These are phyloP conservation scores for Metschnikowia kofuensis DNA, from an alignment of 805 yeast genomes.

Conservation along the genomic window DNA sequence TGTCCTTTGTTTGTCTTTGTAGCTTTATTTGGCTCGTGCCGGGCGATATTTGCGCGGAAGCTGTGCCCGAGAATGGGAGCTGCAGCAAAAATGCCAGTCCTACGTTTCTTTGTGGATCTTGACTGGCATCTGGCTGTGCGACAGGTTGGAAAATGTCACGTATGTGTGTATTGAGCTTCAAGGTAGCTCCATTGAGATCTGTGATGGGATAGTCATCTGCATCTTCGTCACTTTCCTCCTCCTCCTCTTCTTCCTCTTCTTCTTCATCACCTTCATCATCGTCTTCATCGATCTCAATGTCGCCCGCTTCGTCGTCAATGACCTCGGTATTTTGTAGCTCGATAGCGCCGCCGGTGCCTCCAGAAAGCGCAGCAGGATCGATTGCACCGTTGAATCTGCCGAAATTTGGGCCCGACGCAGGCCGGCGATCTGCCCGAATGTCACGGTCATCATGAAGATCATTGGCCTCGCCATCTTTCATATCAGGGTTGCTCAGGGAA, in stretches of 20 bases:
- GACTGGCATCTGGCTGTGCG: background rate
- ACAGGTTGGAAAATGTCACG: conserved; percentile 4
- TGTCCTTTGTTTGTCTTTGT: background rate
- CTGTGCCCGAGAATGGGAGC: background rate
- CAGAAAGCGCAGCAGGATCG: background rate
- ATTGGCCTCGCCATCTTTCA: no score
- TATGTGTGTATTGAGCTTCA: conserved; percentile 12
- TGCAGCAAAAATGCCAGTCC: background rate
- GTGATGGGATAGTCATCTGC: conserved; percentile 11
- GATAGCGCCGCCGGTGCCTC: background rate
- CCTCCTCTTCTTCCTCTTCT: conserved; percentile 11
- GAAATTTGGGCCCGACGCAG: background rate
- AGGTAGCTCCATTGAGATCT: conserved; percentile 9
- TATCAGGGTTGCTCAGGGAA: no score
- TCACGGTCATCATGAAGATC: background rate
- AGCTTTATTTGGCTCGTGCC: background rate
- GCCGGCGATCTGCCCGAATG: background rate
- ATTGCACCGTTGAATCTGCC: background rate
- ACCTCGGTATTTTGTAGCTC: background rate
- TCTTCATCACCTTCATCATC: conserved; percentile 5
- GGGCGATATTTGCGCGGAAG: conserved; percentile 4
- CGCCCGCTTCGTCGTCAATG: conserved; percentile 7
- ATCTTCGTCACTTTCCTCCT: conserved; percentile 18
- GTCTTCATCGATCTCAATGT: conserved; percentile 11
- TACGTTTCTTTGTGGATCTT: background rate